Evolutionary conservation across 352 stramenopile species (phyloP).

Genomic region (Phytophthora citrophthora): DNA sequence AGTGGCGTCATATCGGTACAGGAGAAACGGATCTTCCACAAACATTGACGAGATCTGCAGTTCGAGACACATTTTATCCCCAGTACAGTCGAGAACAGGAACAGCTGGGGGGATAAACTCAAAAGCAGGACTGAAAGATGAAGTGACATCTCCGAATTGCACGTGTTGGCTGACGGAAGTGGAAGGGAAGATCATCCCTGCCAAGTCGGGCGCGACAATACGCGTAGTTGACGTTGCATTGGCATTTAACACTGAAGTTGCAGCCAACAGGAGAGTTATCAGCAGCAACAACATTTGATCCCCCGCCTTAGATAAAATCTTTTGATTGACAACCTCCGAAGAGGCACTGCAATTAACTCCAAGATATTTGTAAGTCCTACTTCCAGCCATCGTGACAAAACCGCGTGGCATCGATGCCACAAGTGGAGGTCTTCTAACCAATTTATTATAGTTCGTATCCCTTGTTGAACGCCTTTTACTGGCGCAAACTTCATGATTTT

Average conservation of each 20-base stretch:
- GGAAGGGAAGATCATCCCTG: constrained; percentile 39
- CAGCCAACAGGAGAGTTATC: no score
- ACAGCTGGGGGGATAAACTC: constrained; percentile 11
- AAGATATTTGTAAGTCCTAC: no score
- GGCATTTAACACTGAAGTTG: no score
- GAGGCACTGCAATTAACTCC: no score
- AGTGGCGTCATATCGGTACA: constrained; percentile 33
- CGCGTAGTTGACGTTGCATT: background rate
- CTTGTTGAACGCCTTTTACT: background rate
- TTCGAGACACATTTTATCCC: constrained; percentile 32
- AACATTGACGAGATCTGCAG: constrained; percentile 39
- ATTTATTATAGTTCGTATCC: no score
- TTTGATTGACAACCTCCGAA: no score
- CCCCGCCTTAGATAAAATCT: no score
- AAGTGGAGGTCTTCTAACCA: no score
- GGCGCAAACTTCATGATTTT: background rate
- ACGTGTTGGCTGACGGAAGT: constrained; percentile 19
- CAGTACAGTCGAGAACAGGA: background rate
- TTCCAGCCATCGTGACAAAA: no score
- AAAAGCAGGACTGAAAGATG: constrained; percentile 4
- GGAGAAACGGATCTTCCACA: constrained; percentile 35
- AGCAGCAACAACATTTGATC: no score
- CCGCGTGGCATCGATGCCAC: no score
- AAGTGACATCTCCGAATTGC: constrained; percentile 17
- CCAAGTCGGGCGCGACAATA: constrained; percentile 31